Base-by-base conservation (phyloP, 1,284 basidiomycete species). In the Ganoderma leucocontextum region DNA sequence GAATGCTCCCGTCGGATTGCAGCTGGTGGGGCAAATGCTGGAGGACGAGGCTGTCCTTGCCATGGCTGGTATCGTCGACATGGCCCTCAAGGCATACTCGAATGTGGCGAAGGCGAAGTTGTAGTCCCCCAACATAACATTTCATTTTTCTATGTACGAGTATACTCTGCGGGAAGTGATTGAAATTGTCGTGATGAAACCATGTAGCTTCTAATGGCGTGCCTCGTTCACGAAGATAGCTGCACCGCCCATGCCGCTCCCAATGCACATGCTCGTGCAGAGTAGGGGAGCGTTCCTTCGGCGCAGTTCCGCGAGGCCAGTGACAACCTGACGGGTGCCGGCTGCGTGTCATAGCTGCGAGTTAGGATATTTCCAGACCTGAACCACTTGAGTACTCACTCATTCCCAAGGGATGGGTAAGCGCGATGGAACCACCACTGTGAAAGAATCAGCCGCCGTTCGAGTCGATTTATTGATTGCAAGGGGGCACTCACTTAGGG, bases 251-350 rank as follows among this genome's bases (percentile, higher is more conserved):
- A 96, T 95, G 19, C 93, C 94, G 74, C 91, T 93, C 36, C 95
- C 95, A 62, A 96, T 84, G 77, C 95, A 96, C 95, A 97, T 97
- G 70, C 91, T 93, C 0, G 94, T 92, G 76, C 91, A 92, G 64
- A 95, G 82, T 42, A 95, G 71, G 68, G 86, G 85, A 49, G 86
- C 87, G 68, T 91, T 86, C 68, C 84, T 86, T 47, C 94, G 85
- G 75, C 89, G 89, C 57, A 95, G 85, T 78, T 96, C 91, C 4
- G 91, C 87, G 7, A 96, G 86, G 19, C 92, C 95, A 4, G 95
- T 96, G 10, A 94, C 93, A 42, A 95, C 89, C 80, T 96, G 95
- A 39, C 96, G 90, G 10, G 69, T 69, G 2, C 75, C 75, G 44
- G 75, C 75, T 76, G 38, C 17, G 44, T 7, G 13, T 9, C 25